Percentiles rank a stretch among this genome's conserved stretches.
phyloP scores from a whole-genome alignment of 106 monocot genomes.

The Dioscorea zingiberensis region DNA sequence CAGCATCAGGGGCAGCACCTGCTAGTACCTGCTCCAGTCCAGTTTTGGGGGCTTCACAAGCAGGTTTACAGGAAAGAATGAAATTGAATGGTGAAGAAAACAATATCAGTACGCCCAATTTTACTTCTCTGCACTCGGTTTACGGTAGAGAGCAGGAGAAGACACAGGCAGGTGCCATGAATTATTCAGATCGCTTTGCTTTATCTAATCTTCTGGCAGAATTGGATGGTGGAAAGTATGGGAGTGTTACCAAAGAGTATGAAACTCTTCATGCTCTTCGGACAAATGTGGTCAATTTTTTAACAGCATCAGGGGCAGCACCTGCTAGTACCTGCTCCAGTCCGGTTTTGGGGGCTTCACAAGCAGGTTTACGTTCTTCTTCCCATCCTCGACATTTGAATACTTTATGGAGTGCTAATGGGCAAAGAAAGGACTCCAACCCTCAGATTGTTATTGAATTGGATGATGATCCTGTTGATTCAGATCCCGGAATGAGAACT shows the following conservation, averaged over 20 bases:
- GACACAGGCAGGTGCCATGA: background rate
- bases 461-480: constrained; percentile 6
- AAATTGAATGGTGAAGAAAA: too few species aligned
- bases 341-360: background rate
- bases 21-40: too few species aligned
- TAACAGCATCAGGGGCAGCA: constrained; percentile 1
- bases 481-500: background rate
- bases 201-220: constrained; percentile 10
- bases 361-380: background rate
- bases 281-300: constrained; percentile 11
- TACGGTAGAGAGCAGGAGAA: too few species aligned
- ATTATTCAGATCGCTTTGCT: constrained; percentile 18
- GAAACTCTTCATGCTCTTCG: constrained; percentile 11
- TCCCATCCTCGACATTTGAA: background rate
- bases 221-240: constrained; percentile 22
- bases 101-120: too few species aligned
- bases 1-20: too few species aligned
- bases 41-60: too few species aligned
- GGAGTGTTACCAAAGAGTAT: constrained; percentile 25
- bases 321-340: background rate
- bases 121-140: too few species aligned
- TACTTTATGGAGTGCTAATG: background rate
- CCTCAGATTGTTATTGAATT: constrained; percentile 10
- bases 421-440: background rate
- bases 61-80: background rate